Base-by-base conservation (phyloP, 208 protist species). In the Crithidia thermophila region DNA sequence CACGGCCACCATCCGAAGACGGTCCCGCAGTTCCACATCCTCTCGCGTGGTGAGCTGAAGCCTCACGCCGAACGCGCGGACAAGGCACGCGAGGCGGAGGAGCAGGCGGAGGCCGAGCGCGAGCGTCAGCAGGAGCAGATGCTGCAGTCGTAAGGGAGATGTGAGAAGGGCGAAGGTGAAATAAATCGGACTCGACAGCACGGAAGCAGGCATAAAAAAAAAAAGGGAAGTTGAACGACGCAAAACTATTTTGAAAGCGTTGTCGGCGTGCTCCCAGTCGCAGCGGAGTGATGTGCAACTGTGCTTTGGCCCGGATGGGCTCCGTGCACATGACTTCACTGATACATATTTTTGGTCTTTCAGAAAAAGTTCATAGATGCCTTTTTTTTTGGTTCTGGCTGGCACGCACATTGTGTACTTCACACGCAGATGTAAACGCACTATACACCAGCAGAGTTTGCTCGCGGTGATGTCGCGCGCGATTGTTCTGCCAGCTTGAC, bases 21-120 rank as follows among this genome's bases (percentile, higher is more conserved):
- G 28, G 69, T 81, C 21, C 80, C 90, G 18, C 49, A 84, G 63
- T 95, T 96, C 55, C 79, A 85, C 60, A 90, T 96, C 42, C 30
- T 93, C 7, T 59, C 67, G 5, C 63, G 49, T 20, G 72, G 72
- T 9, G 86, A 94, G 51, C 64, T 94, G 18, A 81, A 81, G 77
- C 87, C 91, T 36, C 68, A 85, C 34, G 56, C 93, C 21, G 80
- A 66, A 55, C 84, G 93, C 50, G 88, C 91, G 2, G 81, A 96
- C 58, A 63, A 84, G 31, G 82, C 83, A 25, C 82, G 87, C 14
- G 67, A 75, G 72, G 86, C 71, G 8, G 91, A 96, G 75, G 91
- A 96, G 79, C 79, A 77, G 27, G 86, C 78, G 7, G 88, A 93
- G 74, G 82, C 71, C 45, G 87, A 91, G 67, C 85, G 85, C 39